Percentiles rank a stretch among this genome's conserved stretches.
These are phyloP conservation scores for Linnemannia hyalina DNA, from an alignment of 192 early-diverging fungal species.

Conservation along the genomic window DNA sequence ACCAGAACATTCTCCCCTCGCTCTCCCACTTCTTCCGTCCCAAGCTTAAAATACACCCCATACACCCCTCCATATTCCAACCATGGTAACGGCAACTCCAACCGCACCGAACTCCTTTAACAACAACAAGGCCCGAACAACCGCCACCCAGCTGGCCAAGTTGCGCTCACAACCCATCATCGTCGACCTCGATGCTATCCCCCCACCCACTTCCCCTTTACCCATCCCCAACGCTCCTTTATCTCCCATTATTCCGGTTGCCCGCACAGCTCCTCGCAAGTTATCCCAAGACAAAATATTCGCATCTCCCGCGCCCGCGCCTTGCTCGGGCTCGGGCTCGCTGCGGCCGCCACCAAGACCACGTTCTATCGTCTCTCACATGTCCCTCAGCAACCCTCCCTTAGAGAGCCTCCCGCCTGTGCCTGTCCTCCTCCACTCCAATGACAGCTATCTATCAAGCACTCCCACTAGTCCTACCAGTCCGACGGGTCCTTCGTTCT, in stretches of 20 bases:
- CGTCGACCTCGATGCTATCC: conserved; percentile 36
- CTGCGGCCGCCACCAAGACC: conserved; percentile 48
- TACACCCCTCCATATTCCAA: background rate
- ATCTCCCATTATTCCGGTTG: background rate
- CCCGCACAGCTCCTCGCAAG: conserved; percentile 32
- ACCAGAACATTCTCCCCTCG: conserved; percentile 1
- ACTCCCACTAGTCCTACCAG: conserved; percentile 46
- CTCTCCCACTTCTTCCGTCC: background rate
- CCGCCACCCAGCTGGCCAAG: background rate
- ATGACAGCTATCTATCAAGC: conserved; percentile 30
- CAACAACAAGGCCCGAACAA: conserved; percentile 26
- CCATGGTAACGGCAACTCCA: conserved; percentile 44
- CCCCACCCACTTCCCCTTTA: conserved; percentile 43
- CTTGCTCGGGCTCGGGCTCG: conserved; percentile 11
- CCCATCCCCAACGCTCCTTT: conserved; percentile 21
- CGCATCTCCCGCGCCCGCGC: background rate
- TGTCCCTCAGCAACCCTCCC: conserved; percentile 40
- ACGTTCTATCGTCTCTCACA: conserved; percentile 43
- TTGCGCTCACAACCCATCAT: conserved; percentile 40
- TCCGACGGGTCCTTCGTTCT: conserved; percentile 22
- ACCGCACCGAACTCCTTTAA: background rate
- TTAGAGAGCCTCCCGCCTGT: conserved; percentile 50
- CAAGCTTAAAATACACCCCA: background rate
- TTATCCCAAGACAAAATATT: conserved; percentile 15
- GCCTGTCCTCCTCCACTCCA: conserved; percentile 32